Percentiles rank a stretch among this genome's conserved stretches.
Evolutionary conservation across 345 rosid species (phyloP).

Genomic region (Salix udensis): DNA sequence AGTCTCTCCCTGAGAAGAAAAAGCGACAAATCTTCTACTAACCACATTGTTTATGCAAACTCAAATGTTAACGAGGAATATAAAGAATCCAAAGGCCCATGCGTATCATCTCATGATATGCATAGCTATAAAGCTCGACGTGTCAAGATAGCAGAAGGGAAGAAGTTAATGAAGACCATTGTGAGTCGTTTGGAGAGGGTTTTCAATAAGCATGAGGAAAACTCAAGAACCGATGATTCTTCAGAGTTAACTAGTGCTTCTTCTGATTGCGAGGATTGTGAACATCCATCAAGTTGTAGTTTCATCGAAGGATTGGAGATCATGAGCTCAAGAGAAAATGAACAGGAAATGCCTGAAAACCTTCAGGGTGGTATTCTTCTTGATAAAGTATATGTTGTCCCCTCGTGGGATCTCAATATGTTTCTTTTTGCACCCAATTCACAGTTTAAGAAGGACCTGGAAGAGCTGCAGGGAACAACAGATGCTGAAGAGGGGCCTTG

Average conservation of each 20-base stretch:
- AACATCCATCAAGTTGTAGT: slow-evolving; percentile 33
- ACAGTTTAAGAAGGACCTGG: slow-evolving; percentile 61
- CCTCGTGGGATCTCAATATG: slow-evolving; percentile 47
- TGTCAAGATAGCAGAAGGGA: slow-evolving; percentile 52
- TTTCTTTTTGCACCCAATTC: slow-evolving; percentile 73
- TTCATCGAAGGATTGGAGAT: slow-evolving; percentile 63
- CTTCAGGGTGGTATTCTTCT: slow-evolving; percentile 67
- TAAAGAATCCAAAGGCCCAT: slow-evolving; percentile 32
- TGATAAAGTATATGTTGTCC: slow-evolving; percentile 47
- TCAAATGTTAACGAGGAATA: slow-evolving; percentile 29
- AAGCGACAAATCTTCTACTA: slow-evolving; percentile 25
- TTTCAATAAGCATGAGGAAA: slow-evolving; percentile 56
- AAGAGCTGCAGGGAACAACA: slow-evolving; percentile 56
- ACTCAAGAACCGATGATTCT: slow-evolving; percentile 36
- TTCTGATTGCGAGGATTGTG: slow-evolving; percentile 66
- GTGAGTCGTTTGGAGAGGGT: slow-evolving; percentile 50
- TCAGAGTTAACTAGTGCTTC: slow-evolving; percentile 37
- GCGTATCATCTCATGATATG: slow-evolving; percentile 25
- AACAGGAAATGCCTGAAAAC: slow-evolving; percentile 61
- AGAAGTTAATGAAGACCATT: slow-evolving; percentile 52
- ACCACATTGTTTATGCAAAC: slow-evolving; percentile 25
- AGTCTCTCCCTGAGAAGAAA: slow-evolving; percentile 53
- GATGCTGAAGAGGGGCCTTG: slow-evolving; percentile 73
- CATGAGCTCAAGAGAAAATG: slow-evolving; percentile 44
- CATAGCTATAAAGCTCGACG: slow-evolving; percentile 35